These are phyloP conservation scores for Cystofilobasidium bisporidii DNA, from an alignment of 768 basidiomycete genomes.

Conservation along the genomic window DNA sequence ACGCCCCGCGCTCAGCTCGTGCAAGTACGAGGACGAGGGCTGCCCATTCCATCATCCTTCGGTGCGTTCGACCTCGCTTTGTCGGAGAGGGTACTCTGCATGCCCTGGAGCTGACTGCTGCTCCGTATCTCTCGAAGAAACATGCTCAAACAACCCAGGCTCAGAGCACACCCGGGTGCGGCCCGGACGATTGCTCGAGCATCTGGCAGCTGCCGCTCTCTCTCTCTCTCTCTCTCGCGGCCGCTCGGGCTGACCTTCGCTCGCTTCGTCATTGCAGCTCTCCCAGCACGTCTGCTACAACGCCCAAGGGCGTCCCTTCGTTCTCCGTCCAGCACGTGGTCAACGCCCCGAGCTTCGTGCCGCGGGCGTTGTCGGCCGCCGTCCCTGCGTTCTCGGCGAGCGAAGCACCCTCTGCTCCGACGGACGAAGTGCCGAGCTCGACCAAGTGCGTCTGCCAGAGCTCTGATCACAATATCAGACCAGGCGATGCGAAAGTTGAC, in stretches of 20 bases:
- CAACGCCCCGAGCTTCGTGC: not conserved
- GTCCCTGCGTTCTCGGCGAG: conserved; percentile 29
- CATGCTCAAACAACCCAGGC: not conserved
- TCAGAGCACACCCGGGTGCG: not conserved
- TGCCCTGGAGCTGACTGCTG: not conserved
- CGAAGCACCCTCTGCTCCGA: conserved; percentile 42
- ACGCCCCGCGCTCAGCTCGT: conserved; percentile 8
- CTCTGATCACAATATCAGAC: too few relatives aligned
- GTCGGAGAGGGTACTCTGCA: not conserved
- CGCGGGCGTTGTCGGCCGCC: not conserved
- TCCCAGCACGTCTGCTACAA: not conserved
- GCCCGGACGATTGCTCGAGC: not conserved
- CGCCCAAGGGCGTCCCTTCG: not conserved
- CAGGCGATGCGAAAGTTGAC: not conserved
- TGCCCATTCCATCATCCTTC: conserved; percentile 20
- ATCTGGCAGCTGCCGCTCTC: not conserved
- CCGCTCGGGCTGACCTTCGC: too few relatives aligned
- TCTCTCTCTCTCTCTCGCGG: too few relatives aligned
- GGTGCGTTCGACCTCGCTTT: not conserved
- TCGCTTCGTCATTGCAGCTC: not conserved
- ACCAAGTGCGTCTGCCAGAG: not conserved
- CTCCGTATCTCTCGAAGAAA: not conserved
- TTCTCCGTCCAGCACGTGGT: conserved; percentile 1
- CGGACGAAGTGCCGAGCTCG: conserved; percentile 25
- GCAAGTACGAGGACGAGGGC: conserved; percentile 11